phyloP scores from a whole-genome alignment of 2,329 filamentous ascomycete species.

The Alternaria novae-zelandiae region DNA sequence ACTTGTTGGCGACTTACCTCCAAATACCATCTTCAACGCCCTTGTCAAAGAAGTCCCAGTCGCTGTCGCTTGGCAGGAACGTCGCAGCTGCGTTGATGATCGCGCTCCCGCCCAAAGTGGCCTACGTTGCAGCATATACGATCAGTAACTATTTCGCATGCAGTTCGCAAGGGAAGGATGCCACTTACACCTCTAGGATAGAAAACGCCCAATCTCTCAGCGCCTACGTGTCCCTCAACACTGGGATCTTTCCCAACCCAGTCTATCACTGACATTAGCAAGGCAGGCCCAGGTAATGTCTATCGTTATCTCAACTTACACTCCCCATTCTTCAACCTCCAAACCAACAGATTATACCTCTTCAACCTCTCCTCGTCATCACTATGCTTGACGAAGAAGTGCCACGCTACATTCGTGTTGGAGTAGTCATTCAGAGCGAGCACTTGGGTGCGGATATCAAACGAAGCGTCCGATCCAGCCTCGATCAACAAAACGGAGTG shows the following conservation, averaged over 20 bases:
- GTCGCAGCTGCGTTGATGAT: constrained; percentile 25
- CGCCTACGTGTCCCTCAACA: constrained; percentile 37
- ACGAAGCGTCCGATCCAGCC: constrained; percentile 59
- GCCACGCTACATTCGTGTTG: constrained; percentile 56
- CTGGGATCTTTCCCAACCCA: constrained; percentile 24
- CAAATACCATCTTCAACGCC: constrained; percentile 21
- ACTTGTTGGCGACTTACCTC: constrained; percentile 8
- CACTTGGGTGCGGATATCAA: constrained; percentile 55
- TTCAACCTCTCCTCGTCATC: constrained; percentile 58
- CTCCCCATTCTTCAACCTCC: constrained; percentile 21
- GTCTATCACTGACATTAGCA: background rate
- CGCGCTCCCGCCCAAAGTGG: constrained; percentile 23
- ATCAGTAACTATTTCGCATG: background rate
- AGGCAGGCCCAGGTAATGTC: no score
- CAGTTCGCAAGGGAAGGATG: background rate
- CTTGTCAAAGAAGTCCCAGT: constrained; percentile 28
- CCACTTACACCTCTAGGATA: constrained; percentile 21
- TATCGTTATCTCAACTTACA: no score
- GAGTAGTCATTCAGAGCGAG: constrained; percentile 53
- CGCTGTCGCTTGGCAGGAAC: constrained; percentile 23
- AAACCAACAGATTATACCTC: constrained; percentile 48
- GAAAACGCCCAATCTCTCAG: constrained; percentile 37
- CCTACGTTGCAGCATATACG: background rate
- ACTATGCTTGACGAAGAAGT: constrained; percentile 67
- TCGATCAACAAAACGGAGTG: constrained; percentile 64